Percentiles rank a stretch among this genome's conserved stretches.
phyloP scores from a whole-genome alignment of 2,329 filamentous ascomycete species.

The Monosporascus sp. region DNA sequence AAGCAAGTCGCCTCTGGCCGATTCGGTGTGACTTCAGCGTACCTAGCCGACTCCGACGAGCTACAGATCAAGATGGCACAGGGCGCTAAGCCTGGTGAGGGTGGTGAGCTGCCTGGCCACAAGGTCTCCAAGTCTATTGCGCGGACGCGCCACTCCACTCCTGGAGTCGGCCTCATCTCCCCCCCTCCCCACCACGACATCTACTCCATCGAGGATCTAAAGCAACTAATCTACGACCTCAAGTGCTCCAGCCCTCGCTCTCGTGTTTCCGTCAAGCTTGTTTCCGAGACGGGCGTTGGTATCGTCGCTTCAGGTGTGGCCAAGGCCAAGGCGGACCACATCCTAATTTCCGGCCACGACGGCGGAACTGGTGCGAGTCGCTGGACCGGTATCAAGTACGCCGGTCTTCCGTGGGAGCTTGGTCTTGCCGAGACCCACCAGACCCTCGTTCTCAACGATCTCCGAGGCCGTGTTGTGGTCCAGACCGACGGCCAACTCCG shows the following conservation, averaged over 20 bases:
- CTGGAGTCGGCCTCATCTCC: slow-evolving; percentile 92
- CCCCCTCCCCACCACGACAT: slow-evolving; percentile 97
- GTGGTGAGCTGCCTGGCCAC: slow-evolving; percentile 93
- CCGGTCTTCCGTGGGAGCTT: slow-evolving; percentile 92
- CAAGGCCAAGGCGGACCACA: slow-evolving; percentile 95
- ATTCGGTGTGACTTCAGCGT: slow-evolving; percentile 93
- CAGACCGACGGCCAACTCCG: slow-evolving; percentile 94
- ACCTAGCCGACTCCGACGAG: slow-evolving; percentile 91
- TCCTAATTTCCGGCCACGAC: slow-evolving; percentile 93
- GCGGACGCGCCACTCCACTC: slow-evolving; percentile 90
- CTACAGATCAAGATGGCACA: slow-evolving; percentile 99
- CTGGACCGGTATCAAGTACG: slow-evolving; percentile 99
- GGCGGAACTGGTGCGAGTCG: slow-evolving; percentile 93
- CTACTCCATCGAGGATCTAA: slow-evolving; percentile 96
- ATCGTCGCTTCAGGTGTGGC: slow-evolving; percentile 97
- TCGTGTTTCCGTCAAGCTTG: slow-evolving; percentile 92
- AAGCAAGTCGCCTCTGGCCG: slow-evolving; percentile 96
- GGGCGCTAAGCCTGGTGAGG: slow-evolving; percentile 94
- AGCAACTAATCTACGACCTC: slow-evolving; percentile 95
- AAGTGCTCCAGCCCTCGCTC: slow-evolving; percentile 94
- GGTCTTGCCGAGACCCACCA: slow-evolving; percentile 97
- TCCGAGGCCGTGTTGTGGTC: slow-evolving; percentile 90
- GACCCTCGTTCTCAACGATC: slow-evolving; percentile 89
- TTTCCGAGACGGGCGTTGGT: slow-evolving; percentile 94
- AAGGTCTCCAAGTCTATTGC: slow-evolving; percentile 95